These are phyloP conservation scores for Firmiana major DNA, from an alignment of 345 rosid genomes.

Conservation along the genomic window DNA sequence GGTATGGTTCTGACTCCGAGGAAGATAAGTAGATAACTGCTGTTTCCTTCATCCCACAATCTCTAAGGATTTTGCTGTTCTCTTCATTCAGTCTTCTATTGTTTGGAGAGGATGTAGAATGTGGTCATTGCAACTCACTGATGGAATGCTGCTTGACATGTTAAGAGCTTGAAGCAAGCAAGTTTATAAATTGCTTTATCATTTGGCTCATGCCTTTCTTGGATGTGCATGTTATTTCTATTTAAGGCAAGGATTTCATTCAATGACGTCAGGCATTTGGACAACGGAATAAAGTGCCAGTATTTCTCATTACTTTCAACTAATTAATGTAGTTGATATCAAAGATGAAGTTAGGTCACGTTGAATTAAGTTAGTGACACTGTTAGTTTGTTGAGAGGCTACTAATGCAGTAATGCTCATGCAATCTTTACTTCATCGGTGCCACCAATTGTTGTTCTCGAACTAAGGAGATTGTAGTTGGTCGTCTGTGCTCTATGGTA, in stretches of 20 bases:
- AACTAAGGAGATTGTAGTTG: not conserved
- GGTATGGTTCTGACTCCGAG: not conserved
- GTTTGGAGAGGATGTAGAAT: constrained; percentile 1
- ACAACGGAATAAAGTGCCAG: not conserved
- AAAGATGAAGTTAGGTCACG: not conserved
- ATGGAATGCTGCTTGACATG: not conserved
- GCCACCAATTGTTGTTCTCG: not conserved
- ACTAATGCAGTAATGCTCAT: not conserved
- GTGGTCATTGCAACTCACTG: not conserved
- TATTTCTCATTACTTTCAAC: not conserved
- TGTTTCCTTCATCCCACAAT: not conserved
- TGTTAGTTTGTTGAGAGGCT: not conserved
- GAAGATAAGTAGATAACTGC: not conserved
- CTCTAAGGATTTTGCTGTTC: not conserved
- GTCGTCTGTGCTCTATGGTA: not conserved
- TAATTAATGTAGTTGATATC: not conserved
- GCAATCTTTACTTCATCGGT: not conserved
- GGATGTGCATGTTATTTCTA: not conserved
- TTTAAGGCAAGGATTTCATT: not conserved
- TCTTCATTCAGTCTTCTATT: not conserved
- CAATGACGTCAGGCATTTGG: not conserved
- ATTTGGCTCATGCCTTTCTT: not conserved
- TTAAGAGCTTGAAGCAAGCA: not conserved
- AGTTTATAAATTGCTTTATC: not conserved
- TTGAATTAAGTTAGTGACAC: not conserved